Base-by-base conservation (phyloP, 208 protist genomes). In the Crithidia thermophila region DNA sequence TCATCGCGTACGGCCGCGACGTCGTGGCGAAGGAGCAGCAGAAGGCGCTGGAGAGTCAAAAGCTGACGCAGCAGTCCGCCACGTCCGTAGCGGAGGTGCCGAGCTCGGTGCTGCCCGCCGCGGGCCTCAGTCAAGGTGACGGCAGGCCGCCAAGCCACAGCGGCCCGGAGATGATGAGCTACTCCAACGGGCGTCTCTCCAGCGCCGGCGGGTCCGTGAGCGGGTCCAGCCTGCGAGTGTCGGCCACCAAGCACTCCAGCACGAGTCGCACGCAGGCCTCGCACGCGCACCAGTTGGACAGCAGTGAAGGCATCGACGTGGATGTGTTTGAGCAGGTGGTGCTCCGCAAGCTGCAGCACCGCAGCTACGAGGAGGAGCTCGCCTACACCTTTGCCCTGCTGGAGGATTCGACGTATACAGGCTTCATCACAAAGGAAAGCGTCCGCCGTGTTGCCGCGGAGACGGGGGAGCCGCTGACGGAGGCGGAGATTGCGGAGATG, bases 371-470 rank as follows among this genome's bases (percentile, higher is more conserved):
- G 49, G 85, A 95, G 59, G 90, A 95, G 42, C 60, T 88, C 28
- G 50, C 73, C 34, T 87, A 80, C 73, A 81, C 81, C 10, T 95
- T 95, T 65, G 73, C 71, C 4, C 71, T 95, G 27, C 63, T 95
- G 18, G 82, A 95, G 60, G 90, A 95, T 60, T 79, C 84, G 47
- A 75, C 84, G 25, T 91, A 85, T 67, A 75, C 77, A 0, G 90
- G 90, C 4, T 93, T 89, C 71, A 91, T 95, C 53, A 95, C 90
- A 10, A 88, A 89, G 66, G 83, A 93, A 33, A 93, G 87, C 61
- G 58, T 95, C 5, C 75, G 79, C 46, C 50, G 62, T 0, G 74
- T 77, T 11, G 85, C 90, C 5, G 69, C 53, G 4, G 83, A 90
- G 34, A 79, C 84, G 8, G 85, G 81, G 3, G 87, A 95, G 60